Evolutionary conservation across 768 basidiomycete species (phyloP).

Genomic region (Boletales sp.): DNA sequence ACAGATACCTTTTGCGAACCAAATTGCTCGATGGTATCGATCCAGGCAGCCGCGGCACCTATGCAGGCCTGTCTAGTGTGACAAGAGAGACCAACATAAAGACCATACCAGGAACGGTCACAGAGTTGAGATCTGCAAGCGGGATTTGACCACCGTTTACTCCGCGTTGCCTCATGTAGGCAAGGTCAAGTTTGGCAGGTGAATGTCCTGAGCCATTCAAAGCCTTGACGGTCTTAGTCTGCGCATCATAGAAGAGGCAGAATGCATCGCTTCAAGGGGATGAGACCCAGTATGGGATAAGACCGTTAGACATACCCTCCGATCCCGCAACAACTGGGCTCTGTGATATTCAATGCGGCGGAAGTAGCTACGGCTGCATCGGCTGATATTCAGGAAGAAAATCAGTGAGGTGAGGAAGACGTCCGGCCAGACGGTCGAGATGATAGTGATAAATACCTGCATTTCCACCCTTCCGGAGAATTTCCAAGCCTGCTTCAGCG

Average conservation of each 20-base stretch:
- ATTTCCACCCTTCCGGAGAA: constrained; percentile 91
- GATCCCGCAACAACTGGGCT: constrained; percentile 87
- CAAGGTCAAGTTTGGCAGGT: constrained; percentile 74
- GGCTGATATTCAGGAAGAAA: constrained; percentile 39
- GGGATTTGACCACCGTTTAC: constrained; percentile 69
- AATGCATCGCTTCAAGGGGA: constrained; percentile 67
- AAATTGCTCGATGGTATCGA: constrained; percentile 80
- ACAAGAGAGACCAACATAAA: not conserved
- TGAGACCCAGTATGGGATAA: constrained; percentile 8
- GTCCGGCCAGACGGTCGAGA: not conserved
- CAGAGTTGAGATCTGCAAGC: constrained; percentile 77
- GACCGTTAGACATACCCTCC: constrained; percentile 58
- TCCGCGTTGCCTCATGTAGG: constrained; percentile 67
- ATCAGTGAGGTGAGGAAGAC: not conserved
- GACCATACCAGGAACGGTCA: constrained; percentile 73
- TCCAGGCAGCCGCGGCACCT: constrained; percentile 95
- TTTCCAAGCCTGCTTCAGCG: constrained; percentile 86
- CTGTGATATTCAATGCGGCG: constrained; percentile 89
- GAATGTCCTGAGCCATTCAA: constrained; percentile 92
- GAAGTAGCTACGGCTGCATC: constrained; percentile 95
- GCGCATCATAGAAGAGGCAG: constrained; percentile 88
- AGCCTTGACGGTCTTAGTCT: constrained; percentile 76
- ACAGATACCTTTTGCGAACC: constrained; percentile 65
- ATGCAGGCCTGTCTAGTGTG: constrained; percentile 18
- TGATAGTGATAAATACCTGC: constrained; percentile 53